Percentiles rank a stretch among this genome's conserved stretches.
These are phyloP conservation scores for Phytopythium cucurbitacearum DNA, from an alignment of 352 stramenopile genomes.

Conservation along the genomic window DNA sequence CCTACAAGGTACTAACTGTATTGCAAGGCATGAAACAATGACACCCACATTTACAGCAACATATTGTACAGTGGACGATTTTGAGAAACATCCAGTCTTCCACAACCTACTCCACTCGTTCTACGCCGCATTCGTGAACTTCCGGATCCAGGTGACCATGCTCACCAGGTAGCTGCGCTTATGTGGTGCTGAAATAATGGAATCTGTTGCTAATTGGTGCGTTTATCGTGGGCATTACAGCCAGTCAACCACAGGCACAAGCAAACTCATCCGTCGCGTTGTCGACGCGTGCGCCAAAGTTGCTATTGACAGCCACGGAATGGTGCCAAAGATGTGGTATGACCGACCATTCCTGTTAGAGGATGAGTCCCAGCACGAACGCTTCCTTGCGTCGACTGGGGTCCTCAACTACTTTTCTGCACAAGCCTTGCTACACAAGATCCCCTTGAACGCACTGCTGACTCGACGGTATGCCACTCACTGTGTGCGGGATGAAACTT, in stretches of 20 bases:
- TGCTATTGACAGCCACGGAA: conserved; percentile 31
- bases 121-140: conserved; percentile 56
- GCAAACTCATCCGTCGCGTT: conserved; percentile 36
- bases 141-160: conserved; percentile 42
- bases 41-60: neutral
- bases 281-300: conserved; percentile 50
- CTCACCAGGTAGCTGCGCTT: conserved; percentile 31
- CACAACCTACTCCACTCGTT: conserved; percentile 25
- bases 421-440: conserved; percentile 65
- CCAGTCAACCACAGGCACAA: conserved; percentile 15
- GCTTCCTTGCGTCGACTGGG: conserved; percentile 63
- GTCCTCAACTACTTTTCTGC: conserved; percentile 59
- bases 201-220: neutral
- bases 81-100: conserved; percentile 4
- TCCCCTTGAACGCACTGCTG: conserved; percentile 54
- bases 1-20: conserved; percentile 30
- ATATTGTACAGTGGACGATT: conserved; percentile 4
- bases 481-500: neutral
- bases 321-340: conserved; percentile 69
- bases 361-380: conserved; percentile 72
- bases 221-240: neutral
- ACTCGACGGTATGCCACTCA: conserved; percentile 25
- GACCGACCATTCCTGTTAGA: conserved; percentile 67
- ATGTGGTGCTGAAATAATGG: neutral
- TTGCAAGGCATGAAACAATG: conserved; percentile 10